Percentiles rank a stretch among this genome's conserved stretches.
Conservation (phyloP, 371 early-diverging fungal species). For the Chytridiales sp. region DNA sequence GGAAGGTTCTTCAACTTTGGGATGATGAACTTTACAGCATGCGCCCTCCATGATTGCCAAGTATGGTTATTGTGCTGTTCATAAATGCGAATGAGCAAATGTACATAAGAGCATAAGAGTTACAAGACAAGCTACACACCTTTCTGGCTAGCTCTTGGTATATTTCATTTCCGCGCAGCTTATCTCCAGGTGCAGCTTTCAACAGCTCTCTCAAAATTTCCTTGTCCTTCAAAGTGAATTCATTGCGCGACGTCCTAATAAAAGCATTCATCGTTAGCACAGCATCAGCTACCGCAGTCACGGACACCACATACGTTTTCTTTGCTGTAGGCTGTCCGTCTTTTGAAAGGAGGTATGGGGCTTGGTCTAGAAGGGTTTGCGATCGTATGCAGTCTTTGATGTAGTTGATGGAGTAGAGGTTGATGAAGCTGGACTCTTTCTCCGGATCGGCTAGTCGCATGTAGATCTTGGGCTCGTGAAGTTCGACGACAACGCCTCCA, state of each 20-base stretch:
- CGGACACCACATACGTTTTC: background rate
- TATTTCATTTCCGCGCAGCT: conserved; percentile 10
- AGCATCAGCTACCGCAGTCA: background rate
- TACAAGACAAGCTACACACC: conserved; percentile 1
- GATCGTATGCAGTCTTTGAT: conserved; percentile 12
- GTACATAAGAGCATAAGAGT: background rate
- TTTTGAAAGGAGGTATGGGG: background rate
- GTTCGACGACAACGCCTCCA: conserved; percentile 20
- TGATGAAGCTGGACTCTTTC: background rate
- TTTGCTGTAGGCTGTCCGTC: background rate
- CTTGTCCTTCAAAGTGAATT: conserved; percentile 20
- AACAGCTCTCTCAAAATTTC: conserved; percentile 14
- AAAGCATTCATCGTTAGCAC: background rate
- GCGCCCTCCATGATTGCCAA: conserved; percentile 17
- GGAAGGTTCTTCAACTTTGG: conserved; percentile 6
- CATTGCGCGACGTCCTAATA: background rate
- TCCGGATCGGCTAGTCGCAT: conserved; percentile 1
- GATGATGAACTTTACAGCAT: conserved; percentile 12
- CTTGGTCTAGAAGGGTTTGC: background rate
- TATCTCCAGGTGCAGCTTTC: background rate
- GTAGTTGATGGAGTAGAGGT: conserved; percentile 10
- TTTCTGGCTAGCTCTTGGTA: conserved; percentile 13
- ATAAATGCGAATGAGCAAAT: background rate
- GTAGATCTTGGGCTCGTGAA: conserved; percentile 11
- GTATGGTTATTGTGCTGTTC: conserved; percentile 20